Evolutionary conservation across 495 filamentous ascomycete genomes (phyloP).

Genomic region (Patellaria atrata): DNA sequence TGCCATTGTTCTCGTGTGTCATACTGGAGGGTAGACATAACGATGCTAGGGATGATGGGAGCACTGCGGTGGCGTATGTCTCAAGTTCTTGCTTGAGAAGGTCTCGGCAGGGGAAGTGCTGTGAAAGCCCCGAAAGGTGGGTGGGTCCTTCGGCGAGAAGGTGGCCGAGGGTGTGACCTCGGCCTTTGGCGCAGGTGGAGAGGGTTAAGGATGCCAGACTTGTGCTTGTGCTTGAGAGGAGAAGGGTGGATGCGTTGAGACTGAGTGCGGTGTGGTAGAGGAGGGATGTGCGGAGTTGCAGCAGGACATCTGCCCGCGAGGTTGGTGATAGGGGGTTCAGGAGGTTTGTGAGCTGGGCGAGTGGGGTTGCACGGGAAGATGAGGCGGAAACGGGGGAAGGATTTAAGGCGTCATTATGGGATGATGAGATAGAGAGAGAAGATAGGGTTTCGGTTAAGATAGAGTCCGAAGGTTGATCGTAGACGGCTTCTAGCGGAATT

Average conservation of each 20-base stretch:
- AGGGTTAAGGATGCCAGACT: conserved; percentile 76
- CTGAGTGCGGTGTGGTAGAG: conserved; percentile 48
- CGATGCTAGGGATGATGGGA: too few species aligned
- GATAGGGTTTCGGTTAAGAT: too few species aligned
- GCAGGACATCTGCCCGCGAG: conserved; percentile 58
- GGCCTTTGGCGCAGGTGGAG: conserved; percentile 75
- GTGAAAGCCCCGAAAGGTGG: conserved; percentile 42
- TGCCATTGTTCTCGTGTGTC: not conserved
- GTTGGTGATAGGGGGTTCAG: conserved; percentile 50
- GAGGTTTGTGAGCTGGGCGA: conserved; percentile 33
- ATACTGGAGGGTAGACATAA: conserved; percentile 40
- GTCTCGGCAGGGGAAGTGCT: conserved; percentile 66
- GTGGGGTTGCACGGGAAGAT: conserved; percentile 13
- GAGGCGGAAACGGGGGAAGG: too few species aligned
- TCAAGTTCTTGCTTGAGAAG: conserved; percentile 65
- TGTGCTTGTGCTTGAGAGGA: conserved; percentile 80
- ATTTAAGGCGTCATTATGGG: conserved; percentile 9
- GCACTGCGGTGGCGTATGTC: conserved; percentile 39
- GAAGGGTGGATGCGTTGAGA: conserved; percentile 46
- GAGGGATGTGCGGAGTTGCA: conserved; percentile 52
- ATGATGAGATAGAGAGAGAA: too few species aligned
- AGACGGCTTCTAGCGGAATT: too few species aligned
- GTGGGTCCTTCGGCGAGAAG: conserved; percentile 59
- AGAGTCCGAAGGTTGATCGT: too few species aligned
- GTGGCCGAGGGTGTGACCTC: conserved; percentile 71